Base-by-base conservation (phyloP, 257 asterid species). In the Anisodus tanguticus region DNA sequence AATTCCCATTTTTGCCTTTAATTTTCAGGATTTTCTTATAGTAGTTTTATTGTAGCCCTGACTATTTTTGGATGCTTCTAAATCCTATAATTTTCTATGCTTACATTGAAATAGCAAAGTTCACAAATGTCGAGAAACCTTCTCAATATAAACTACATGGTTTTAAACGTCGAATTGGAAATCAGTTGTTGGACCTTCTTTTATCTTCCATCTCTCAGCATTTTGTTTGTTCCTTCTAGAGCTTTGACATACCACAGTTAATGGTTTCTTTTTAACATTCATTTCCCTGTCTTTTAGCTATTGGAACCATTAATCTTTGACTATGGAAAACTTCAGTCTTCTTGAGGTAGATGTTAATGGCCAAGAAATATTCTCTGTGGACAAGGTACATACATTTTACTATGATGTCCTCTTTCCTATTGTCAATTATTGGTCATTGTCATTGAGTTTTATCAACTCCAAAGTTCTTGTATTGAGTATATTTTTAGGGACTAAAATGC, bases 311-410 rank as follows among this genome's bases (percentile, higher is more conserved):
- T 31, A 31, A 31, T 66, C 57, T 63, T 79, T 76, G 45, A 80
- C 64, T 31, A 76, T 88, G 81, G 85, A 84, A 69, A 90, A 81
- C 88, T 81, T 84, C 84, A 66, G 90, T 82, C 80, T 86, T 86
- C 92, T 93, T 88, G 87, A 92, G 90, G 89, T 92, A 69, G 93
- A 91, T 82, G 91, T 91, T 82, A 91, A 92, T 88, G 93, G 97
- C 85, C 91, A 90, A 63, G 91, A 87, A 79, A 90, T 84, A 22
- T 92, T 93, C 90, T 87, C 35, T 11, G 87, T 90, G 72, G 80
- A 85, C 89, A 87, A 87, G 97, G 97, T 92, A 81, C 45, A 51
- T 51, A 60, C 74, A 22, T 19, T 80, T 60, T 39, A 39, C 71
- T 26, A 17, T 10, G 17, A 41, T 74, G 59, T 74, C 43, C 49